Conservation (phyloP, 805 yeast genomes). For the Metschnikowia amazonensis region DNA sequence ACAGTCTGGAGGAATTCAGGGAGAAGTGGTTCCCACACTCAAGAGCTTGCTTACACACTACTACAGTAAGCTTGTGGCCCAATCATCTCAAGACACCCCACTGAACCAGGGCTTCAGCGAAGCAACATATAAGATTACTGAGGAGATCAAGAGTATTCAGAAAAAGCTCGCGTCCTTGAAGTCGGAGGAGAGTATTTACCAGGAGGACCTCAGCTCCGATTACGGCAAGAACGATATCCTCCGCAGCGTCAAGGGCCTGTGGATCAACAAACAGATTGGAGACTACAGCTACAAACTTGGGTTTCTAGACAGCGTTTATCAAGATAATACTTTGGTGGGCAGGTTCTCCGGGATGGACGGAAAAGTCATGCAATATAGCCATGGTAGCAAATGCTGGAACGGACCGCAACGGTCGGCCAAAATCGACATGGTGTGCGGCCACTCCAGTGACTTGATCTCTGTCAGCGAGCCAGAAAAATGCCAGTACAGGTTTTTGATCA, state of each 20-base stretch:
- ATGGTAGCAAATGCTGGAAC: constrained; percentile 89
- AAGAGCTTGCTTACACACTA: constrained; percentile 26
- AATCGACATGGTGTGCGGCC: constrained; percentile 67
- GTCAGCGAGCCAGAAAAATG: constrained; percentile 91
- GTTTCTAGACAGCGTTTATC: constrained; percentile 53
- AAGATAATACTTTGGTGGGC: constrained; percentile 29
- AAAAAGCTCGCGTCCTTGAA: constrained; percentile 15
- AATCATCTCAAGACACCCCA: not conserved
- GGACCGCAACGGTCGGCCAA: constrained; percentile 79
- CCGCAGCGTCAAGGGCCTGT: constrained; percentile 49
- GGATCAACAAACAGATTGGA: constrained; percentile 52
- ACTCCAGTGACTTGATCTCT: constrained; percentile 46
- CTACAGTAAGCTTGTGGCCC: constrained; percentile 3
- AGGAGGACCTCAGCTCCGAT: constrained; percentile 24
- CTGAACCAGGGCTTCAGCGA: not conserved
- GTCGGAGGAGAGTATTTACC: constrained; percentile 14
- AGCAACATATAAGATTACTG: not conserved
- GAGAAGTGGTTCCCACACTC: constrained; percentile 10
- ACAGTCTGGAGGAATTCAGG: not conserved
- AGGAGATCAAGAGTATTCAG: constrained; percentile 17
- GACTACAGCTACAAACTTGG: constrained; percentile 69
- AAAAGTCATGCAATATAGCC: constrained; percentile 40
- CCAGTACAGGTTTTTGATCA: constrained; percentile 56
- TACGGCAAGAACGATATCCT: constrained; percentile 66
- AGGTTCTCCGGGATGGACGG: constrained; percentile 24